Percentiles rank a stretch among this genome's conserved stretches.
phyloP scores from a whole-genome alignment of 2,329 filamentous ascomycete species.

The Hawksworthiomyces lignivorus region DNA sequence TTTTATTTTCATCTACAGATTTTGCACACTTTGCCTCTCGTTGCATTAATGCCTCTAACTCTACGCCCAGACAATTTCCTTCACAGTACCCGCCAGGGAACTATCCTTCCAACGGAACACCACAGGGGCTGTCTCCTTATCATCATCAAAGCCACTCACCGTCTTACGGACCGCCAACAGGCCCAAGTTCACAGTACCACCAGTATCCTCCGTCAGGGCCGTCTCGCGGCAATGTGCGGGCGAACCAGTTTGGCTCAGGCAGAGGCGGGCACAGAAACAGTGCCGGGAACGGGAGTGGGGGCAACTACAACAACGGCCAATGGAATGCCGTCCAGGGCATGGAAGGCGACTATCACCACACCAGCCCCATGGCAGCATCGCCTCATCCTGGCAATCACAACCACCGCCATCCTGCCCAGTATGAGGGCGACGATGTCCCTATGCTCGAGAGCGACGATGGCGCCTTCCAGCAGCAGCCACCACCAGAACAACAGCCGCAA shows the following conservation, averaged over 20 bases:
- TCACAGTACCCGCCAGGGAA: constrained; percentile 51
- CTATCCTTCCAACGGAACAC: constrained; percentile 41
- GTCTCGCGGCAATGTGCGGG: constrained; percentile 50
- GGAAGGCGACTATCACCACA: constrained; percentile 26
- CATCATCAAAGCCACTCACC: constrained; percentile 44
- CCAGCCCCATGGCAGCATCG: constrained; percentile 15
- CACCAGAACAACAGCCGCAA: constrained; percentile 2
- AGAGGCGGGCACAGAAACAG: constrained; percentile 34
- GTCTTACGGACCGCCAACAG: constrained; percentile 49
- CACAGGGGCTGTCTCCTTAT: constrained; percentile 50
- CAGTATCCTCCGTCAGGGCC: constrained; percentile 40
- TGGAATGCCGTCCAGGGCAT: constrained; percentile 53
- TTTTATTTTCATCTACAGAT: constrained; percentile 7
- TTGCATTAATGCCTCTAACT: neutral
- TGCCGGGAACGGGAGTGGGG: constrained; percentile 37
- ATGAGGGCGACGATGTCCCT: constrained; percentile 5
- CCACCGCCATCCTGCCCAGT: constrained; percentile 12
- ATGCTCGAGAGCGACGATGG: constrained; percentile 11
- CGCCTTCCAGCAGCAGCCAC: neutral
- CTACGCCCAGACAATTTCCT: constrained; percentile 49
- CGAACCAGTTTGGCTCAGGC: constrained; percentile 45
- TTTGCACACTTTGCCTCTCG: neutral
- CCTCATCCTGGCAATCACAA: constrained; percentile 19
- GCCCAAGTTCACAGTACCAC: constrained; percentile 46
- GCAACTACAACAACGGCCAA: constrained; percentile 58